Conservation (phyloP, 116 monocot genomes). For the Cymodocea nodosa region DNA sequence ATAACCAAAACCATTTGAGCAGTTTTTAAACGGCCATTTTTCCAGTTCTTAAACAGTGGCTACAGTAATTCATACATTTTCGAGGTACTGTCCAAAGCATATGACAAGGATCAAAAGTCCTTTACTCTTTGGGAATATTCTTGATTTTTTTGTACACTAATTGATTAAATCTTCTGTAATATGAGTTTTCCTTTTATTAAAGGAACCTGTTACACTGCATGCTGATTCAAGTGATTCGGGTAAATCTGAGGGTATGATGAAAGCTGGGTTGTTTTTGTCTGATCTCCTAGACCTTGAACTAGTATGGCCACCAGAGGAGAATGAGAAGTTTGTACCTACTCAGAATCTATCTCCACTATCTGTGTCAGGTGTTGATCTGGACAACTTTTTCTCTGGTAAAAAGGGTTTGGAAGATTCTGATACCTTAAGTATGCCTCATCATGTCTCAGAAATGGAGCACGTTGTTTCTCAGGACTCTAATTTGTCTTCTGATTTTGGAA, state of each 20-base stretch:
- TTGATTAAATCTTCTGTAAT: not conserved
- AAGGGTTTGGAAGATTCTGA: conserved; percentile 9
- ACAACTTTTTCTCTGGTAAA: conserved; percentile 39
- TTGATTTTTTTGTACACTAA: not conserved
- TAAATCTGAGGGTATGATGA: conserved; percentile 23
- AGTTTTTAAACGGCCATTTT: too few species aligned
- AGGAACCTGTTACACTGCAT: conserved; percentile 54
- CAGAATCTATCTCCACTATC: conserved; percentile 23
- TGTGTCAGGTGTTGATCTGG: conserved; percentile 48
- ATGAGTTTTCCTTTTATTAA: not conserved
- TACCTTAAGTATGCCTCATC: conserved; percentile 7
- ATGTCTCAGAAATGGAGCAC: conserved; percentile 4
- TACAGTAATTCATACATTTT: too few species aligned
- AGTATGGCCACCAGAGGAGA: conserved; percentile 29
- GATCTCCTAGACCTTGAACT: conserved; percentile 53
- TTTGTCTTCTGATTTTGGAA: conserved; percentile 14
- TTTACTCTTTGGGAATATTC: not conserved
- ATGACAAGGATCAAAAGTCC: not conserved
- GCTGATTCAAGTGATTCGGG: conserved; percentile 31
- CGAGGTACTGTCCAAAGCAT: not conserved
- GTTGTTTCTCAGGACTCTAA: not conserved
- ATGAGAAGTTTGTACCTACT: conserved; percentile 6
- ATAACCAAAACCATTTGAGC: too few species aligned
- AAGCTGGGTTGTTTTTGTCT: conserved; percentile 37
- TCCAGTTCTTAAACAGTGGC: too few species aligned